Conservation (phyloP, 2,329 filamentous ascomycete species). For the Botryotinia globosa region DNA sequence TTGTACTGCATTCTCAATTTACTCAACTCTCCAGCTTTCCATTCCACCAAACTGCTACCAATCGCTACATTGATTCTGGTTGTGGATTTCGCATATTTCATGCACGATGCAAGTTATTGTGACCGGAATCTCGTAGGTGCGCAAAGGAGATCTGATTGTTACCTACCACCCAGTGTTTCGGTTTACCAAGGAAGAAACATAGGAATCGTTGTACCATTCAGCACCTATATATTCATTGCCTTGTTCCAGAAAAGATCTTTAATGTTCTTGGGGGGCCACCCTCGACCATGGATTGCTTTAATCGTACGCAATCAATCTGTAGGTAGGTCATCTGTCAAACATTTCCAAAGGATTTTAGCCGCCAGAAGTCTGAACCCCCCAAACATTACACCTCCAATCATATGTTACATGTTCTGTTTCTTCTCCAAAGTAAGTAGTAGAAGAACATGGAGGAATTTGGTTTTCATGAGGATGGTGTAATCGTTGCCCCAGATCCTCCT, state of each 20-base stretch:
- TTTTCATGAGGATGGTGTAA: not conserved
- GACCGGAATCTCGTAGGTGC: not conserved
- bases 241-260: not conserved
- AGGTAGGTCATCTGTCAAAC: conserved; percentile 15
- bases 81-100: not conserved
- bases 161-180: not conserved
- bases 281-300: not conserved
- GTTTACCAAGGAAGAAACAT: not conserved
- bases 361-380: not conserved
- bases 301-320: not conserved
- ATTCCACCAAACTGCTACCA: not conserved
- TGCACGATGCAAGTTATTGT: not conserved
- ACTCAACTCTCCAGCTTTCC: not conserved
- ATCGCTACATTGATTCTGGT: not conserved
- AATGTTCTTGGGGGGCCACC: not conserved
- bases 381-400: conserved; percentile 12
- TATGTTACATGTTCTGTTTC: not conserved
- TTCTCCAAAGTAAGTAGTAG: not conserved
- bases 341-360: not conserved
- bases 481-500: conserved; percentile 12
- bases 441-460: not conserved
- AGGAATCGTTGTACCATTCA: not conserved
- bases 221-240: not conserved
- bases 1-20: not conserved
- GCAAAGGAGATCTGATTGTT: not conserved